These are phyloP conservation scores for Epichloe bromicola DNA, from an alignment of 2,329 filamentous ascomycete species.

Conservation along the genomic window DNA sequence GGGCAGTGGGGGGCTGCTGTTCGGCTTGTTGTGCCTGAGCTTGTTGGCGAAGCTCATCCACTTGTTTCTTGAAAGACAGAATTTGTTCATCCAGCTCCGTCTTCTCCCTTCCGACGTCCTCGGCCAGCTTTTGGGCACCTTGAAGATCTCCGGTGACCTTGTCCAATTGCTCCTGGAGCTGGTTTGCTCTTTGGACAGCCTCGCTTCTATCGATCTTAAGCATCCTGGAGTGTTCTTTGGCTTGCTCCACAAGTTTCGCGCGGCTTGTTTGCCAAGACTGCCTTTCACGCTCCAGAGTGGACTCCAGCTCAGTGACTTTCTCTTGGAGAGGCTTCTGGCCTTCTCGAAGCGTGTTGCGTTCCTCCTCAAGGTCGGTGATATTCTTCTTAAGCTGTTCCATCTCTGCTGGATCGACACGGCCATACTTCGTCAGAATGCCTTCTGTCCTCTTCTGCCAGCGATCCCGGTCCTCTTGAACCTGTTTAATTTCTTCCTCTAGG, in stretches of 20 bases:
- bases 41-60: constrained; percentile 25
- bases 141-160: constrained; percentile 41
- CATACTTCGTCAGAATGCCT: constrained; percentile 90
- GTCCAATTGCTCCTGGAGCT: constrained; percentile 37
- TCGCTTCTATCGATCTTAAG: constrained; percentile 42
- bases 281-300: constrained; percentile 40
- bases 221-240: constrained; percentile 45
- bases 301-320: constrained; percentile 39
- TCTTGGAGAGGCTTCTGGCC: constrained; percentile 38
- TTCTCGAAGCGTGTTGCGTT: constrained; percentile 45
- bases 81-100: constrained; percentile 29
- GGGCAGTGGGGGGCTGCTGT: constrained; percentile 14
- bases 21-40: constrained; percentile 11
- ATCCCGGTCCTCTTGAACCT: constrained; percentile 83
- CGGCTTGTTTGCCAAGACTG: constrained; percentile 38
- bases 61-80: constrained; percentile 28
- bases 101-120: constrained; percentile 20
- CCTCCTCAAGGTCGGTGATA: constrained; percentile 51
- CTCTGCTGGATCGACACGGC: constrained; percentile 86
- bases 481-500: constrained; percentile 75
- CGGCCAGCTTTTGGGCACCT: constrained; percentile 26
- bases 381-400: constrained; percentile 78
- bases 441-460: constrained; percentile 93
- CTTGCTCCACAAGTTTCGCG: constrained; percentile 45
- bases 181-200: constrained; percentile 35